Conservation (phyloP, 768 basidiomycete species). For the Chalciporus pseudorubinellus region DNA sequence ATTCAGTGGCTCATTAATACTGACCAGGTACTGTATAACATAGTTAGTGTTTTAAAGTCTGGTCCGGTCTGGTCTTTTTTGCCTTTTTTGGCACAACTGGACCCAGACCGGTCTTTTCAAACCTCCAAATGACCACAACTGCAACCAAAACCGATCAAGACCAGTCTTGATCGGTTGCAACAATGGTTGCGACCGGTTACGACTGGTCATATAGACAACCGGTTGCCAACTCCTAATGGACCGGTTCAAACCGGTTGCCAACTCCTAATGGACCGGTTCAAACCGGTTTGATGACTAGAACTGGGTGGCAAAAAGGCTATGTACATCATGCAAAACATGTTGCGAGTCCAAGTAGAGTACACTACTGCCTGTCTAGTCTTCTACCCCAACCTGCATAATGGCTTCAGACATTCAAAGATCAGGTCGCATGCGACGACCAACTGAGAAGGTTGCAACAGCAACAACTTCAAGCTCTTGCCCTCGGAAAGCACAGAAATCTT, state of each 20-base stretch:
- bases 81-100: not conserved
- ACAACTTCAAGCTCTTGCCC: not conserved
- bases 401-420: not conserved
- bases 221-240: not conserved
- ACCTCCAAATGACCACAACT: not conserved
- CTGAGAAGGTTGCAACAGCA: not conserved
- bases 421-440: not conserved
- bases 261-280: not conserved
- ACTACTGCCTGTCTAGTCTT: not conserved
- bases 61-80: slow-evolving; percentile 3
- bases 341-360: not conserved
- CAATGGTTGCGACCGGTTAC: not conserved
- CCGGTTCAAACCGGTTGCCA: not conserved
- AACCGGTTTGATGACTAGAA: not conserved
- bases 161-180: not conserved
- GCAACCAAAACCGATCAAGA: not conserved
- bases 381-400: not conserved
- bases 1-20: no score
- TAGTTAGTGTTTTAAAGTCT: slow-evolving; percentile 7
- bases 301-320: no score
- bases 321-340: not conserved
- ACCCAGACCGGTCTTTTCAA: not conserved
- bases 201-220: not conserved
- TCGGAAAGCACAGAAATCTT: not conserved
- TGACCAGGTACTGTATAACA: no score